phyloP scores from a whole-genome alignment of 192 early-diverging fungal species.

The Obelidium mucronatum region DNA sequence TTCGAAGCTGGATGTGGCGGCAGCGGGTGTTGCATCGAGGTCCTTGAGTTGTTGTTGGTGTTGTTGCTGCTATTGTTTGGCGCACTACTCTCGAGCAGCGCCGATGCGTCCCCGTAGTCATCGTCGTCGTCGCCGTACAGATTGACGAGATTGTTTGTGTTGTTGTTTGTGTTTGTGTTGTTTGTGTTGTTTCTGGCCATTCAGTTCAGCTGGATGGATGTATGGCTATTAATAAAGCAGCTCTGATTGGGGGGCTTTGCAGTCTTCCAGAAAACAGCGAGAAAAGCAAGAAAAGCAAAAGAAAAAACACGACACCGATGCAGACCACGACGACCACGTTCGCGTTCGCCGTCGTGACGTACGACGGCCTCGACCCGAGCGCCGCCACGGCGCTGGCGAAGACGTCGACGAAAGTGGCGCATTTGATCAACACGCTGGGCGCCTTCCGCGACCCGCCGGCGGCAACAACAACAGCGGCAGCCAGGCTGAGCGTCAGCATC shows the following conservation, averaged over 20 bases:
- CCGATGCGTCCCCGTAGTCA: neutral
- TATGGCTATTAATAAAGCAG: too few species aligned
- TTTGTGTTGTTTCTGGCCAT: too few species aligned
- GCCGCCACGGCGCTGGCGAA: neutral
- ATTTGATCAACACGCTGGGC: neutral
- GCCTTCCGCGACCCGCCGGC: neutral
- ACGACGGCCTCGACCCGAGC: constrained; percentile 17
- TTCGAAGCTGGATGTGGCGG: neutral
- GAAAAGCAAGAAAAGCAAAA: too few species aligned
- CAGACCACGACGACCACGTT: too few species aligned
- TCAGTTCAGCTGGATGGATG: too few species aligned
- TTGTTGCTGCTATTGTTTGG: too few species aligned
- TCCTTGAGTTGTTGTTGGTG: too few species aligned
- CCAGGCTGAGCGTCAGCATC: neutral
- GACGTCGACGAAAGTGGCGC: neutral
- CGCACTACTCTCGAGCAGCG: neutral
- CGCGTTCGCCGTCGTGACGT: neutral
- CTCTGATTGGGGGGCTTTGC: too few species aligned
- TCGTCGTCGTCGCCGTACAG: constrained; percentile 2
- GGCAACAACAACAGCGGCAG: neutral
- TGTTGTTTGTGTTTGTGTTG: too few species aligned
- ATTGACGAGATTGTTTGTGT: neutral
- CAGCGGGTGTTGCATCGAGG: too few species aligned
- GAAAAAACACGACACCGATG: too few species aligned
- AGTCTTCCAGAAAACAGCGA: too few species aligned